A percentile compares a stretch with the other conserved stretches of the same genome.
These are phyloP conservation scores for Naganishia liquefaciens DNA, from an alignment of 1,284 basidiomycete species.

Conservation along the genomic window DNA sequence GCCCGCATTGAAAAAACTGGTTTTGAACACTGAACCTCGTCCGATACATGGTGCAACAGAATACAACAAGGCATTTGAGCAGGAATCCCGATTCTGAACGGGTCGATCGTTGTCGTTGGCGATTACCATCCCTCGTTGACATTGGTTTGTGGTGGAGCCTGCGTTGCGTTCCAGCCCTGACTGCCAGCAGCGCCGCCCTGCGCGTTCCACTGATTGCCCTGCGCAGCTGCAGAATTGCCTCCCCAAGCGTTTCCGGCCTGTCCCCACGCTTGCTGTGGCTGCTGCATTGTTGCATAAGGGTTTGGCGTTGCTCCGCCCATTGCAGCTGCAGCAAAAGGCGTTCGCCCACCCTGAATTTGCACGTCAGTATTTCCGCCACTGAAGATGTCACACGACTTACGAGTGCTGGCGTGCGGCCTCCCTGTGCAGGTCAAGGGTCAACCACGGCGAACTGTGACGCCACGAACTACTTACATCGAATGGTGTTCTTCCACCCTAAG, in stretches of 20 bases:
- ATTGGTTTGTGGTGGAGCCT: conserved; percentile 32
- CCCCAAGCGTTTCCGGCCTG: conserved; percentile 50
- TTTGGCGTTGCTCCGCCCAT: conserved; percentile 60
- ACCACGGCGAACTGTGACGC: background rate
- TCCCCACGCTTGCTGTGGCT: conserved; percentile 40
- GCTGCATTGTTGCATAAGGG: conserved; percentile 53
- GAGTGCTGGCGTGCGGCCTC: conserved; percentile 53
- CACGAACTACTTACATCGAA: conserved; percentile 36
- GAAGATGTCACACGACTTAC: conserved; percentile 33
- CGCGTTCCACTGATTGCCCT: conserved; percentile 26
- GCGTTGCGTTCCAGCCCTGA: conserved; percentile 42
- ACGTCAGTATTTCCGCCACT: conserved; percentile 35
- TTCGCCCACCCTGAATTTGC: conserved; percentile 34
- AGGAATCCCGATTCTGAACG: no score
- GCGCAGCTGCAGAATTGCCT: conserved; percentile 36
- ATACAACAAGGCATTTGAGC: background rate
- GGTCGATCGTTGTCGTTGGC: background rate
- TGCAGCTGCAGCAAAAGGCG: conserved; percentile 35
- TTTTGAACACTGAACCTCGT: background rate
- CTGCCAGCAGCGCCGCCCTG: conserved; percentile 29
- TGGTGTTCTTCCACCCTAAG: conserved; percentile 39
- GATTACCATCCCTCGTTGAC: conserved; percentile 12
- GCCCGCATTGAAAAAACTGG: no score
- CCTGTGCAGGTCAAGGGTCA: conserved; percentile 25
- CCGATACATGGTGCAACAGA: background rate